A percentile compares a stretch with the other conserved stretches of the same genome.
phyloP scores from a whole-genome alignment of 179 eudicot genomes.

The Silene vulgaris region DNA sequence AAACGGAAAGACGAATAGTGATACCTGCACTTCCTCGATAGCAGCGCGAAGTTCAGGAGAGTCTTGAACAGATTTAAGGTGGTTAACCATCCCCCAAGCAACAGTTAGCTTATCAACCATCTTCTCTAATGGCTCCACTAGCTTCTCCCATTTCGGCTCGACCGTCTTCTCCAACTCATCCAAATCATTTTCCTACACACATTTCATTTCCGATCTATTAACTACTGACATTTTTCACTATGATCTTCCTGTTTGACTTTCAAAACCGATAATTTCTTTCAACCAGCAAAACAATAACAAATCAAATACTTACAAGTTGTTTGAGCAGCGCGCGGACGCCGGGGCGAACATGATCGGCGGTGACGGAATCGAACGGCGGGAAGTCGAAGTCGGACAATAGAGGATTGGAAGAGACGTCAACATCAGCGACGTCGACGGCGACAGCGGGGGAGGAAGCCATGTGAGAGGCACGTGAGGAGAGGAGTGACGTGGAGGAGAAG shows the following conservation, averaged over 20 bases:
- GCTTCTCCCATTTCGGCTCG: slow-evolving; percentile 82
- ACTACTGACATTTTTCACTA: not conserved
- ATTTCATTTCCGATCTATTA: not conserved
- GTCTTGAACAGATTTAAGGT: slow-evolving; percentile 91
- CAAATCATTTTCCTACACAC: slow-evolving; percentile 60
- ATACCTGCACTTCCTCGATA: slow-evolving; percentile 91
- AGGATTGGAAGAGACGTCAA: slow-evolving; percentile 39
- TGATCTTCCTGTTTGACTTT: not conserved
- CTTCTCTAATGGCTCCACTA: slow-evolving; percentile 91
- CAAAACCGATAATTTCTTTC: too few species aligned
- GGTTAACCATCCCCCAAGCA: slow-evolving; percentile 89
- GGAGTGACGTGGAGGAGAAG: slow-evolving; percentile 11
- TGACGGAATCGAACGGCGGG: slow-evolving; percentile 78
- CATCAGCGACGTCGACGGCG: slow-evolving; percentile 6
- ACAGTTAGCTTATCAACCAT: slow-evolving; percentile 59
- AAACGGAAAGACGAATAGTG: too few species aligned
- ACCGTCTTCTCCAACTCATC: slow-evolving; percentile 74
- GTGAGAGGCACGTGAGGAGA: slow-evolving; percentile 21
- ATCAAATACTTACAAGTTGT: slow-evolving; percentile 34
- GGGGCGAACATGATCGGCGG: slow-evolving; percentile 72
- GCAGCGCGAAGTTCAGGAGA: slow-evolving; percentile 83
- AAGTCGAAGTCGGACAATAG: slow-evolving; percentile 57
- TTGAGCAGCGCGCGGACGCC: slow-evolving; percentile 69
- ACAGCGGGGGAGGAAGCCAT: slow-evolving; percentile 25
- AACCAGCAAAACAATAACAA: too few species aligned